A percentile compares a stretch with the other conserved stretches of the same genome.
Conservation (phyloP, 352 stramenopile species). For the Globisporangium nagaii region DNA sequence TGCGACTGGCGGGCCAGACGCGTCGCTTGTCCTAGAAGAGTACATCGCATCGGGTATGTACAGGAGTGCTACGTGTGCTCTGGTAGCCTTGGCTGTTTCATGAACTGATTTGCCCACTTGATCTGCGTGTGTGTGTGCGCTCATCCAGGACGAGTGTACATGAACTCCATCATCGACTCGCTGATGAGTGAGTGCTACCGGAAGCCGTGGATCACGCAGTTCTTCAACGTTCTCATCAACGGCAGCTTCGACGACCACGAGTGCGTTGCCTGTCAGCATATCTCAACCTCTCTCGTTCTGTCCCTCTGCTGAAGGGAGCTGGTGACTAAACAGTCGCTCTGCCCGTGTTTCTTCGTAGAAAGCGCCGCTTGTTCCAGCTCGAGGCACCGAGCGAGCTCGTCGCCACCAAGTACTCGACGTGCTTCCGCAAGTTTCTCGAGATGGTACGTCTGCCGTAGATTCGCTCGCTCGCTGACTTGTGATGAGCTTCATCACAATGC, state of each 20-base stretch:
- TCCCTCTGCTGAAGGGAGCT: background rate
- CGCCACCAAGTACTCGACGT: conserved; percentile 42
- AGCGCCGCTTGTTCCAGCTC: conserved; percentile 63
- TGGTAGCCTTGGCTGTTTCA: background rate
- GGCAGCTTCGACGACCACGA: conserved; percentile 47
- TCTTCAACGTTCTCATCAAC: conserved; percentile 61
- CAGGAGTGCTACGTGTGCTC: background rate
- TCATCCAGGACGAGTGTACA: conserved; percentile 53
- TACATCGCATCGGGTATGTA: conserved; percentile 58
- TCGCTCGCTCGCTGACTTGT: too few relatives aligned
- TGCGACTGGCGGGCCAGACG: conserved; percentile 14
- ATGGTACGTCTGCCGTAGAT: conserved; percentile 21
- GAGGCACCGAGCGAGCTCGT: conserved; percentile 45
- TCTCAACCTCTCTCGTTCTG: background rate
- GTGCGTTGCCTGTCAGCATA: conserved; percentile 23
- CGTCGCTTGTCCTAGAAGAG: conserved; percentile 57
- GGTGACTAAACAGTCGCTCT: background rate
- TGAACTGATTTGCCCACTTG: background rate
- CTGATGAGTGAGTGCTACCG: conserved; percentile 79
- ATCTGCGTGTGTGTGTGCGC: background rate
- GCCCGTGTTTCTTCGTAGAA: conserved; percentile 23
- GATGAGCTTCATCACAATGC: background rate
- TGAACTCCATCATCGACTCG: conserved; percentile 66
- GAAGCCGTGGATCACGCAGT: conserved; percentile 68
- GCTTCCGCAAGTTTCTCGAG: conserved; percentile 72